Evolutionary conservation across 352 stramenopile genomes (phyloP).

Genomic region (Phytophthora boehmeriae): DNA sequence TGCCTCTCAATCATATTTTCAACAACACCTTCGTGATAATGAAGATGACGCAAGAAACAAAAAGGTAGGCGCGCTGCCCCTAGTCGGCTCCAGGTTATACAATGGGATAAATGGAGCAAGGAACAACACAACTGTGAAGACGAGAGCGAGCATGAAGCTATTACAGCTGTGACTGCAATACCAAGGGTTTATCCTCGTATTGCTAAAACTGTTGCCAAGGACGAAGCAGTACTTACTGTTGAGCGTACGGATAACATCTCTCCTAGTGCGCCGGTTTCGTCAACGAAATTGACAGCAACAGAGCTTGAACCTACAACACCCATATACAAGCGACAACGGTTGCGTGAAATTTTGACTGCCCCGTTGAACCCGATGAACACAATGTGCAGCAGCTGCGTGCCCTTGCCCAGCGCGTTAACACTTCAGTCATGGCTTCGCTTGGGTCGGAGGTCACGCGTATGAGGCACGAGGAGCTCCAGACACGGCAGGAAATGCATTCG

Average conservation of each 20-base stretch:
- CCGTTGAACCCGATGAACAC: conserved; percentile 59
- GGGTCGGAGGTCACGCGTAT: conserved; percentile 45
- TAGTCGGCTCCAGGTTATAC: conserved; percentile 40
- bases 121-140: conserved; percentile 16
- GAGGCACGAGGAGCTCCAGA: conserved; percentile 39
- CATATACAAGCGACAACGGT: conserved; percentile 59
- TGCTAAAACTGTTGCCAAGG: background rate
- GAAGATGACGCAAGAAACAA: conserved; percentile 8
- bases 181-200: conserved; percentile 2
- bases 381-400: conserved; percentile 48
- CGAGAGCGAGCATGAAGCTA: conserved; percentile 30
- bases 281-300: conserved; percentile 4
- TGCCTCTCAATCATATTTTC: conserved; percentile 58
- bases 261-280: conserved; percentile 1
- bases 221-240: background rate
- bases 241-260: conserved; percentile 9
- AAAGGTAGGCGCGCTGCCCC: background rate
- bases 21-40: conserved; percentile 43
- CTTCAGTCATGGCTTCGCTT: conserved; percentile 55
- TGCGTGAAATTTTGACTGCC: conserved; percentile 67
- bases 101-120: conserved; percentile 50
- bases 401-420: conserved; percentile 52
- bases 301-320: conserved; percentile 34
- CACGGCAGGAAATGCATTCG: conserved; percentile 47
- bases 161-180: conserved; percentile 11